phyloP scores from a whole-genome alignment of 2,329 filamentous ascomycete genomes.

The Nothophoma quercina region DNA sequence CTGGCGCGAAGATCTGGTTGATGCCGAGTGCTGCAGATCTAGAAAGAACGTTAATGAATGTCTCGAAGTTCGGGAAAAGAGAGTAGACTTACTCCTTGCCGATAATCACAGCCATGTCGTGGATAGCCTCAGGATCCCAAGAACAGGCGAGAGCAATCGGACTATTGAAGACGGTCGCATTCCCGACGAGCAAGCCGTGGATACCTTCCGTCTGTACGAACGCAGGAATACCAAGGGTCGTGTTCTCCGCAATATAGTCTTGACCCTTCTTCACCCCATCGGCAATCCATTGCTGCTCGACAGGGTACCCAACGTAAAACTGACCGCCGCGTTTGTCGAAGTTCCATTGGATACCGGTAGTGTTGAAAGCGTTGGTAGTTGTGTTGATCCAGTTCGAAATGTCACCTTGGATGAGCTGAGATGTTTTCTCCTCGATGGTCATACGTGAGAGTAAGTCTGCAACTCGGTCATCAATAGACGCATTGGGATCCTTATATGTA shows the following conservation, averaged over 20 bases:
- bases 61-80: no score
- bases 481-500: constrained; percentile 69
- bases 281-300: constrained; percentile 69
- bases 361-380: constrained; percentile 72
- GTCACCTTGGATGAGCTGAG: constrained; percentile 70
- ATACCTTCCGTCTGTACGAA: constrained; percentile 78
- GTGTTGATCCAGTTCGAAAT: constrained; percentile 76
- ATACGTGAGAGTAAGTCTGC: constrained; percentile 73
- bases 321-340: constrained; percentile 71
- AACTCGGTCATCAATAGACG: constrained; percentile 69
- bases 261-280: constrained; percentile 70
- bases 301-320: constrained; percentile 75
- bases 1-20: constrained; percentile 76
- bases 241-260: constrained; percentile 72
- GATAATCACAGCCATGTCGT: constrained; percentile 72
- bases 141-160: constrained; percentile 76
- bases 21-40: constrained; percentile 69
- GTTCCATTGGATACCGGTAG: constrained; percentile 70
- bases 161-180: constrained; percentile 81
- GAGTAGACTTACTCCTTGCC: constrained; percentile 59
- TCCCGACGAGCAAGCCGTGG: constrained; percentile 74
- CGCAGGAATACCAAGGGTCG: constrained; percentile 72
- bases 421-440: constrained; percentile 77
- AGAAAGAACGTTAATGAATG: background rate
- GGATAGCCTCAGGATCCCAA: constrained; percentile 70